phyloP scores from a whole-genome alignment of 148 eudicot genomes.

The Fallopia convolvulus region DNA sequence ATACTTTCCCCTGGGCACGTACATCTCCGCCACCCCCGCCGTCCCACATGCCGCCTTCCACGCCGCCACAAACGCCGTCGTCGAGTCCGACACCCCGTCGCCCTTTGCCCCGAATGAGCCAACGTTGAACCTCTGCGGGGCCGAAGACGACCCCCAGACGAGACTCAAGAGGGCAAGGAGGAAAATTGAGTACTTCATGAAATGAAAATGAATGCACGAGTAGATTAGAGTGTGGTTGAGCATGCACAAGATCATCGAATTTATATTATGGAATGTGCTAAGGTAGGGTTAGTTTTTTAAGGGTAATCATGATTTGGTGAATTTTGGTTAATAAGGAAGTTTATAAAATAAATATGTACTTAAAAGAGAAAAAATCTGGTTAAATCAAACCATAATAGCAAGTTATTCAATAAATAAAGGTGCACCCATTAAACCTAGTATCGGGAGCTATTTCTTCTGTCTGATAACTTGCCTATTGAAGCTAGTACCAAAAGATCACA shows the following conservation, averaged over 20 bases:
- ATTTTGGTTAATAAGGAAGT: not conserved
- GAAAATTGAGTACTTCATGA: not conserved
- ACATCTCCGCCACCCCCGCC: not conserved
- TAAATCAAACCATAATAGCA: no score
- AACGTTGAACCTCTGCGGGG: conserved; percentile 9
- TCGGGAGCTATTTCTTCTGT: not conserved
- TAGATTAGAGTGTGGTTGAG: no score
- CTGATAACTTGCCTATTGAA: no score
- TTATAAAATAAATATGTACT: no score
- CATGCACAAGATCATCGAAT: no score
- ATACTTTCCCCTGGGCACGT: conserved; percentile 20
- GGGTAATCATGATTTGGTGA: not conserved
- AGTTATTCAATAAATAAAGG: no score
- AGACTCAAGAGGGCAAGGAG: not conserved
- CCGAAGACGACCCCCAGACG: not conserved
- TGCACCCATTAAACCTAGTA: no score
- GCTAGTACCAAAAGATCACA: no score
- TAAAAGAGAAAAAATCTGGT: not conserved
- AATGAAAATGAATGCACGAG: no score
- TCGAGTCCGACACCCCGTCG: conserved; percentile 20
- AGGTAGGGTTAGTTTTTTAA: not conserved
- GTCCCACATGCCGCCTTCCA: conserved; percentile 28
- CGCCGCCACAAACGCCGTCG: conserved; percentile 20
- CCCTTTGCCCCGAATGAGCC: conserved; percentile 20
- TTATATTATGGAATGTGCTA: no score